Evolutionary conservation across 2,329 filamentous ascomycete species (phyloP), one percentile per base, ranked within the genome.

Genomic region (Boeremia lycopersici): DNA sequence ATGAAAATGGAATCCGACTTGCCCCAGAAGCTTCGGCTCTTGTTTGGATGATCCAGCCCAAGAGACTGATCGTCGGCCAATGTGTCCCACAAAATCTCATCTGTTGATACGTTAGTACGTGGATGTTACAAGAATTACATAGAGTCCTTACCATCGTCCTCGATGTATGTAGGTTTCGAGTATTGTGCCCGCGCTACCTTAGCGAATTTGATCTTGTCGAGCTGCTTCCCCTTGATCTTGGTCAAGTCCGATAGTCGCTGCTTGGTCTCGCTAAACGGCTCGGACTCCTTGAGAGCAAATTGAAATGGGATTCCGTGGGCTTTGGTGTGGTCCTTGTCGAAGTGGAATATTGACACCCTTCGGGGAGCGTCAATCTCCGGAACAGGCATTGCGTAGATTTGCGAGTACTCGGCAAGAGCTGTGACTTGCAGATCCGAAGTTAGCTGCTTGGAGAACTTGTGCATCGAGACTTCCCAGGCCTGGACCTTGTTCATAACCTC

Each of bases 181-280:
- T 90, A 96, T 46, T 86, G 82, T 31, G 64, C 77, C 65, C 72
- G 89, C 82, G 73, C 87, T 81, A 46, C 61, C 30, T 97, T 84
- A 6, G 92, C 90, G 79, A 99, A 97, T 76, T 96, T 97, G 76
- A 99, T 95, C 82, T 98, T 98, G 76, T 99, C 93, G 64, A 99
- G 93, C 62, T 91, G 91, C 81, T 99, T 99, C 75, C 95, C 96
- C 77, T 97, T 97, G 78, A 99, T 88, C 25, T 93, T 93, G 0
- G 91, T 96, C 55, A 93, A 84, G 75, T 93, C 93, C 65, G 95
- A 93, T 4, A 99, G 81, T n/a, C 95, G 87, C 77, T 96, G 91
- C 79, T 93, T 97, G 38, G 93, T 97, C 30, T 98, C 91, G 54
- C 86, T 87, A 77, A 99, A 98, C 34, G 83, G 81, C 74, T 99